A percentile compares a stretch with the other conserved stretches of the same genome.
These are phyloP conservation scores for Cercospora janseana DNA, from an alignment of 2,329 filamentous ascomycete species.

Conservation along the genomic window DNA sequence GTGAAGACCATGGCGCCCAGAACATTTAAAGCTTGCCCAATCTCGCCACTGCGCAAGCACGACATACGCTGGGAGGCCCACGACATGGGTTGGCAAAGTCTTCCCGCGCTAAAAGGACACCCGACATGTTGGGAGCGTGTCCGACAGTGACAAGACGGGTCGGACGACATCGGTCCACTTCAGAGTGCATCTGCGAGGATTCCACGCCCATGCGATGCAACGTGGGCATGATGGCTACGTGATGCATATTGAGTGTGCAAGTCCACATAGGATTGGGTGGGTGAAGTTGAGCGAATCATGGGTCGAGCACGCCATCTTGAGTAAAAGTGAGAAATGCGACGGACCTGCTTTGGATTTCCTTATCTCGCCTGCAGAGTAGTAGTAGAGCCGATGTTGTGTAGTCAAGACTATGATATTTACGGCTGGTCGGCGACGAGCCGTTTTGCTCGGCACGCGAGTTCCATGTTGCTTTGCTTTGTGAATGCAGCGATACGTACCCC, in stretches of 20 bases:
- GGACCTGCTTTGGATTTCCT: constrained; percentile 3
- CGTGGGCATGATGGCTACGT: background rate
- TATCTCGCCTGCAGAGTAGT: background rate
- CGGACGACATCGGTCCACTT: background rate
- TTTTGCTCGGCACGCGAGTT: constrained; percentile 14
- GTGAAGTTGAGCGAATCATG: constrained; percentile 6
- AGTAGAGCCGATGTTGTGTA: background rate
- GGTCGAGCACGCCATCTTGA: constrained; percentile 11
- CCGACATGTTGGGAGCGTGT: constrained; percentile 1
- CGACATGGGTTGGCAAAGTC: constrained; percentile 8
- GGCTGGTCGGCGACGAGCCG: constrained; percentile 14
- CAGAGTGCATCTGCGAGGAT: background rate
- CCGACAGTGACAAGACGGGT: background rate
- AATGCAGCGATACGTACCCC: constrained; percentile 5
- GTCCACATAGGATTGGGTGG: constrained; percentile 5
- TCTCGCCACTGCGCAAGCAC: constrained; percentile 10
- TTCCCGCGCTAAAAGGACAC: no score
- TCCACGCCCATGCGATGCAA: no score
- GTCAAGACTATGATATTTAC: constrained; percentile 3
- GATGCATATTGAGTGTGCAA: background rate
- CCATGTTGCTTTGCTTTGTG: constrained; percentile 13
- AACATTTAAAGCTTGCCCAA: constrained; percentile 14
- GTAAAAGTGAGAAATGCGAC: constrained; percentile 7
- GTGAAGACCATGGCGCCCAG: constrained; percentile 7
- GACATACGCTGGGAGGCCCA: background rate